Conservation (phyloP, 495 filamentous ascomycete genomes). For the Penicillium canescens region DNA sequence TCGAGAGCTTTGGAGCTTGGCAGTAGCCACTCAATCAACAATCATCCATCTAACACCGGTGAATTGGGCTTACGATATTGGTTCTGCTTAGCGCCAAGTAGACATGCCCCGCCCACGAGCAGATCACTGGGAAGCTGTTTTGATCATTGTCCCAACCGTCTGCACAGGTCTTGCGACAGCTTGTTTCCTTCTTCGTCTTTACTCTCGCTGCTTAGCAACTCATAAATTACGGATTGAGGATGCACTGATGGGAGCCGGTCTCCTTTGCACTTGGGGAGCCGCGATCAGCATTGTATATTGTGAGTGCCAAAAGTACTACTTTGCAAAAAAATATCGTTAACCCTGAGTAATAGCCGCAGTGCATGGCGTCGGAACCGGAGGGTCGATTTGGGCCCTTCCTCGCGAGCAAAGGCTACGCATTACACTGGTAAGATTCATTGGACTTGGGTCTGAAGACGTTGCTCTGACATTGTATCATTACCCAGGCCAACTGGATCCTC, state of each 20-base stretch:
- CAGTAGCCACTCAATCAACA: no score
- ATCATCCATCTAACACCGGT: no score
- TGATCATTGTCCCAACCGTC: conserved; percentile 19
- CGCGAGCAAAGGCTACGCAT: conserved; percentile 5
- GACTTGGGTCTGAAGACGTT: not conserved
- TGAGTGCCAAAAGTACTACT: conserved; percentile 7
- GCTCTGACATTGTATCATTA: not conserved
- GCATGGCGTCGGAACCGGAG: conserved; percentile 5
- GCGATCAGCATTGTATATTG: conserved; percentile 17
- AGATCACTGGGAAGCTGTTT: conserved; percentile 13
- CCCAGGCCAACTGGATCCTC: conserved; percentile 24
- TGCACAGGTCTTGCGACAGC: conserved; percentile 18
- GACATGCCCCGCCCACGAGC: no score
- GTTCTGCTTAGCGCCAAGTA: no score
- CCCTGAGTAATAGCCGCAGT: not conserved
- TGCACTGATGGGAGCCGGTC: conserved; percentile 19
- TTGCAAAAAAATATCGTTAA: not conserved
- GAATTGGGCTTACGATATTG: no score
- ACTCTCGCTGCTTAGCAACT: conserved; percentile 7
- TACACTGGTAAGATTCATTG: conserved; percentile 9
- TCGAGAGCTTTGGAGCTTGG: no score
- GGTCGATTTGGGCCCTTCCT: conserved; percentile 6
- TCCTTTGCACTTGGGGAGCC: conserved; percentile 19
- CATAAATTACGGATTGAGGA: conserved; percentile 16
- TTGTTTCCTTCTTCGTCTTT: conserved; percentile 19